Conservation (phyloP, 2,329 filamentous ascomycete species). For the Aspergillus fischeri region DNA sequence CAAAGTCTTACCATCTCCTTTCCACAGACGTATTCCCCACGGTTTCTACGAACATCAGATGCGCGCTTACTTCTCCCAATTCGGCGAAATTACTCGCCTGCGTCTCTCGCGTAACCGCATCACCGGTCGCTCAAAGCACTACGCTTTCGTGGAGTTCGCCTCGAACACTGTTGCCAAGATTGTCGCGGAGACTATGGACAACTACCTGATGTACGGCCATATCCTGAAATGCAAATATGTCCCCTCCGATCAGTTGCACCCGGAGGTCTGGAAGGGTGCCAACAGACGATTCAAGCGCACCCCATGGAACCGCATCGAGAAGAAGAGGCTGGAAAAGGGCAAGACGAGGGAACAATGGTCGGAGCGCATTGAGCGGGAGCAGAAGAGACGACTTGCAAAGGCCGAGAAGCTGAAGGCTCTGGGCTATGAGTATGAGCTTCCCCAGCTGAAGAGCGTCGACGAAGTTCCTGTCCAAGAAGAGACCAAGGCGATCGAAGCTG, state of each 20-base stretch:
- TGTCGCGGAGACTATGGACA: slow-evolving; percentile 94
- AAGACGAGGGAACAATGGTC: slow-evolving; percentile 74
- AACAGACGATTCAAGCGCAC: slow-evolving; percentile 85
- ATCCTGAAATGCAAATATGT: slow-evolving; percentile 84
- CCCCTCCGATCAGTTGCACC: slow-evolving; percentile 71
- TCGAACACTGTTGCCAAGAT: slow-evolving; percentile 78
- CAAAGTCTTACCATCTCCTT: slow-evolving; percentile 12
- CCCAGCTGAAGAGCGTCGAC: slow-evolving; percentile 63
- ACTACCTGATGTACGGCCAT: slow-evolving; percentile 92
- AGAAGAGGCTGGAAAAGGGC: slow-evolving; percentile 68
- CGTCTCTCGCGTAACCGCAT: slow-evolving; percentile 87
- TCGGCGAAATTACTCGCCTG: slow-evolving; percentile 73
- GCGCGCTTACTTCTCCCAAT: slow-evolving; percentile 89
- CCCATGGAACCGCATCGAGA: slow-evolving; percentile 83
- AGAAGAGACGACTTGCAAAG: slow-evolving; percentile 64
- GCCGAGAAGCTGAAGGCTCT: slow-evolving; percentile 71
- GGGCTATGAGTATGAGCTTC: slow-evolving; percentile 78
- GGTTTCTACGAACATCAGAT: slow-evolving; percentile 98
- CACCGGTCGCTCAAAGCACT: slow-evolving; percentile 89
- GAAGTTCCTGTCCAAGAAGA: slow-evolving; percentile 45
- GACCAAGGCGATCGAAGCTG: slow-evolving; percentile 30
- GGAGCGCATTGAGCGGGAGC: slow-evolving; percentile 68
- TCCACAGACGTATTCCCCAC: slow-evolving; percentile 68
- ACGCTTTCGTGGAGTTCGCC: slow-evolving; percentile 86
- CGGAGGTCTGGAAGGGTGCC: slow-evolving; percentile 82